Base-by-base conservation (phyloP, 2,329 filamentous ascomycete species). In the Raffaelea arxii region DNA sequence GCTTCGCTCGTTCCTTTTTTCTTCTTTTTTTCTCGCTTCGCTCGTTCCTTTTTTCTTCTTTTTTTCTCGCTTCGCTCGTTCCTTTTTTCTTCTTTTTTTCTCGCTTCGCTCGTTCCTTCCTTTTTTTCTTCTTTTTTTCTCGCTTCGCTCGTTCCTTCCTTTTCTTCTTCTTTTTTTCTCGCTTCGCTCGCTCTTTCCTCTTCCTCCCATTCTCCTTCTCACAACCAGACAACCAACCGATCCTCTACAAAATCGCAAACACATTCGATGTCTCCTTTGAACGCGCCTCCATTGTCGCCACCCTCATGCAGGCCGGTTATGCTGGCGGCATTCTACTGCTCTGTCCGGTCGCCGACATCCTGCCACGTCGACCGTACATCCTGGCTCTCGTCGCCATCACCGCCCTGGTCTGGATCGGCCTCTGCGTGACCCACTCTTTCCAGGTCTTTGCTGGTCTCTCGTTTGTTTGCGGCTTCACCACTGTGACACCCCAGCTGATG, bases 401-500 rank as follows among this genome's bases (percentile, higher is more conserved):
- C 1, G 77, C 84, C 0, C 77, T 78, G 1, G 57, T 86, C 68
- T 84, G 81, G 77, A 72, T 91, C 44, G 82, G 78, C 0, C 70
- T 89, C 6, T 89, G 84, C 51, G 58, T 88, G 1, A 91, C 86
- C 0, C 65, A 65, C 3, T 74, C 72, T 3, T 83, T 89, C 53
- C 58, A 65, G 0, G 70, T 73, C 6, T 91, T 92, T 61, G 71
- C 77, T 0, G 79, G 72, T 2, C 68, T 91, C 18, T 86, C 82
- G 5, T 91, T 85, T 63, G 65, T 91, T 46, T 79, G 78, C 11
- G 80, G 82, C n/a, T 65, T 84, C n/a, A 82, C 83, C 2, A 92
- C 86, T 0, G 86, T 91, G 2, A 91, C 86, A 3, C 86, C 85
- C 12, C 80, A 84, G 61, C 66, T 84, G 46, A 87, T 92, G 84